Conservation (phyloP, 2,329 filamentous ascomycete genomes). For the Phaeoacremonium minimum region DNA sequence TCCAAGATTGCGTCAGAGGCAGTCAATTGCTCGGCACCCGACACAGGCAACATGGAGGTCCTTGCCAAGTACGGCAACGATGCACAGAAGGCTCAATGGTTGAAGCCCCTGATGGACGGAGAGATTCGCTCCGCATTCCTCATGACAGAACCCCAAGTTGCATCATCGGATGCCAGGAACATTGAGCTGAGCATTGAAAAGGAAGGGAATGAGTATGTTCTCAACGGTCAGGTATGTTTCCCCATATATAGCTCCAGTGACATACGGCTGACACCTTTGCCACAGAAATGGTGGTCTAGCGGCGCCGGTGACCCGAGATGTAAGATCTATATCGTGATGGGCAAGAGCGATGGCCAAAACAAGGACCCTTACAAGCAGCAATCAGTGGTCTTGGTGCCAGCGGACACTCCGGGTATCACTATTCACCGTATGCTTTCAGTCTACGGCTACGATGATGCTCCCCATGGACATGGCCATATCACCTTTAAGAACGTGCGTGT, state of each 20-base stretch:
- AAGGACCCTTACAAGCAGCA: conserved; percentile 81
- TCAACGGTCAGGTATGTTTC: conserved; percentile 74
- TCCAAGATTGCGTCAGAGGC: conserved; percentile 80
- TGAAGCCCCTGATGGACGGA: conserved; percentile 75
- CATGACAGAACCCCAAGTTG: conserved; percentile 89
- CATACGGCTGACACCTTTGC: neutral
- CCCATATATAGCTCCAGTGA: neutral
- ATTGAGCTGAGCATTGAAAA: conserved; percentile 78
- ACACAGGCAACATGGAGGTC: conserved; percentile 96
- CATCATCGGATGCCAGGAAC: conserved; percentile 88
- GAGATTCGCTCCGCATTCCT: conserved; percentile 86
- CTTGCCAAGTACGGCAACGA: conserved; percentile 87
- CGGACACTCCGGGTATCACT: conserved; percentile 77
- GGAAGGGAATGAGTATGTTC: conserved; percentile 83
- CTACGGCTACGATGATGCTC: conserved; percentile 97
- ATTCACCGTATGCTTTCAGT: conserved; percentile 91
- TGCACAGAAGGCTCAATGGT: conserved; percentile 79
- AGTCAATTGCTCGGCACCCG: conserved; percentile 84
- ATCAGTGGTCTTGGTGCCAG: conserved; percentile 86
- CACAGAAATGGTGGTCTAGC: conserved; percentile 97
- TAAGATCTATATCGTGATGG: conserved; percentile 94
- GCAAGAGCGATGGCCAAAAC: conserved; percentile 78
- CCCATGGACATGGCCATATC: conserved; percentile 94
- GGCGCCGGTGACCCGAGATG: conserved; percentile 91
- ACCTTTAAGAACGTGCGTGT: conserved; percentile 87